Evolutionary conservation across 768 basidiomycete genomes (phyloP).

Genomic region (Amylocystis lapponica): DNA sequence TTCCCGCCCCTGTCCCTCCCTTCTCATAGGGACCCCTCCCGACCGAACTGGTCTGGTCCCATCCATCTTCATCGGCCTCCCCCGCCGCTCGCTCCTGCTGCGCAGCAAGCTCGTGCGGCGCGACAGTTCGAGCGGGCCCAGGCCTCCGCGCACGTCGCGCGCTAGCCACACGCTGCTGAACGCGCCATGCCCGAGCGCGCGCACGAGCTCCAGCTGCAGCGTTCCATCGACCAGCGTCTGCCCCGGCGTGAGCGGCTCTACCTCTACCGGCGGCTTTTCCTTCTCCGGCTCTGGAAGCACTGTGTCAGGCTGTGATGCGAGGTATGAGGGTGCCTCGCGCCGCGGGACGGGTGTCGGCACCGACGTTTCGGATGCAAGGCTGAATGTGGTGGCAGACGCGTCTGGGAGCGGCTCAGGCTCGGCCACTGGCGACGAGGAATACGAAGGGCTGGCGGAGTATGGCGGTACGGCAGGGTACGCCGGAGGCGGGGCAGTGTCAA

Average conservation of each 20-base stretch:
- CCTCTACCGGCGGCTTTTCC: neutral
- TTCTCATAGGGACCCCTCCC: neutral
- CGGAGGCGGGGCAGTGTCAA: slow-evolving; percentile 6
- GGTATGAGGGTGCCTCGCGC: slow-evolving; percentile 3
- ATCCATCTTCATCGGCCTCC: slow-evolving; percentile 10
- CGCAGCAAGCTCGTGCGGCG: slow-evolving; percentile 19
- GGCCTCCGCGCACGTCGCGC: slow-evolving; percentile 21
- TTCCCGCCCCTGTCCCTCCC: slow-evolving; percentile 5
- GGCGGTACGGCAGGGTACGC: slow-evolving; percentile 3
- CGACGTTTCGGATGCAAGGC: neutral
- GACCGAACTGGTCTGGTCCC: slow-evolving; percentile 11
- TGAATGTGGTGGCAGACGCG: too few relatives aligned
- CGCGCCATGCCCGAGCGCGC: slow-evolving; percentile 60
- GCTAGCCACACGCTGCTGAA: slow-evolving; percentile 78
- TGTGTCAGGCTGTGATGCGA: slow-evolving; percentile 10
- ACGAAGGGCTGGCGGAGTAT: neutral
- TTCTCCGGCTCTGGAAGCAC: slow-evolving; percentile 8
- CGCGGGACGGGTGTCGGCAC: slow-evolving; percentile 10
- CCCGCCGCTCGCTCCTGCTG: slow-evolving; percentile 16
- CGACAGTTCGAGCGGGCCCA: slow-evolving; percentile 22
- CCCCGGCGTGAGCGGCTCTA: slow-evolving; percentile 5
- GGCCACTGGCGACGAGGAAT: neutral
- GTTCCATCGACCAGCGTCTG: slow-evolving; percentile 9
- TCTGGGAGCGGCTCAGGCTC: neutral
- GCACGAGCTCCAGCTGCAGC: slow-evolving; percentile 40